Evolutionary conservation across 352 stramenopile species (phyloP).

Genomic region (Plasmopara muralis): DNA sequence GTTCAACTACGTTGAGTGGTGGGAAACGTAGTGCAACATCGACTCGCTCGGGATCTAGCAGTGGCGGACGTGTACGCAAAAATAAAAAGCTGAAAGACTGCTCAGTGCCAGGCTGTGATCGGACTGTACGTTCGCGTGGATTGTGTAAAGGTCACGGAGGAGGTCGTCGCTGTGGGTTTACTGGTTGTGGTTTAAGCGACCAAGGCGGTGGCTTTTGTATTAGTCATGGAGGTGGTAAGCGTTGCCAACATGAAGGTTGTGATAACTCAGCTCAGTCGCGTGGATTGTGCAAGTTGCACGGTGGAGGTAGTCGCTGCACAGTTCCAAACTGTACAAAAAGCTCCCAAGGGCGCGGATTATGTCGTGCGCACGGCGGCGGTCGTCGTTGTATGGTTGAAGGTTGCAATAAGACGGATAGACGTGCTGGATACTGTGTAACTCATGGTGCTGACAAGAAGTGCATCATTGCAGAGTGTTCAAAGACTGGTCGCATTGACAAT

Average conservation of each 20-base stretch:
- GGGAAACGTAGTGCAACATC: constrained; percentile 28
- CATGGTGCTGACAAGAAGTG: constrained; percentile 83
- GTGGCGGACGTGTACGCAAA: constrained; percentile 41
- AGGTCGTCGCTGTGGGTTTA: constrained; percentile 59
- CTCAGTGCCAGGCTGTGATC: constrained; percentile 64
- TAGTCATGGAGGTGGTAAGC: constrained; percentile 75
- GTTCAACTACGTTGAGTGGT: constrained; percentile 22
- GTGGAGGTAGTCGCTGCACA: constrained; percentile 69
- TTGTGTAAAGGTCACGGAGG: constrained; percentile 78
- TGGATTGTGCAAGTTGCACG: constrained; percentile 75
- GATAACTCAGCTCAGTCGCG: constrained; percentile 82
- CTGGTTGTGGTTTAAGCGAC: constrained; percentile 65
- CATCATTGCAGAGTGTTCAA: constrained; percentile 69
- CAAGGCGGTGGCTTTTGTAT: constrained; percentile 79
- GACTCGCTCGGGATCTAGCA: constrained; percentile 41
- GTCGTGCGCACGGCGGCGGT: constrained; percentile 75
- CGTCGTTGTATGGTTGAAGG: constrained; percentile 75
- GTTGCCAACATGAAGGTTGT: constrained; percentile 66
- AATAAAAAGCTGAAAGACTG: constrained; percentile 83
- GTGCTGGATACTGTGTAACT: constrained; percentile 70
- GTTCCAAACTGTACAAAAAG: constrained; percentile 81
- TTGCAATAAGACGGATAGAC: constrained; percentile 81
- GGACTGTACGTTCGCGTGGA: constrained; percentile 68
- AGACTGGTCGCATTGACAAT: constrained; percentile 74
- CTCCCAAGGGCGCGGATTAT: constrained; percentile 76